These are phyloP conservation scores for Scytalidium sp. DNA, from an alignment of 2,329 filamentous ascomycete genomes.

Conservation along the genomic window DNA sequence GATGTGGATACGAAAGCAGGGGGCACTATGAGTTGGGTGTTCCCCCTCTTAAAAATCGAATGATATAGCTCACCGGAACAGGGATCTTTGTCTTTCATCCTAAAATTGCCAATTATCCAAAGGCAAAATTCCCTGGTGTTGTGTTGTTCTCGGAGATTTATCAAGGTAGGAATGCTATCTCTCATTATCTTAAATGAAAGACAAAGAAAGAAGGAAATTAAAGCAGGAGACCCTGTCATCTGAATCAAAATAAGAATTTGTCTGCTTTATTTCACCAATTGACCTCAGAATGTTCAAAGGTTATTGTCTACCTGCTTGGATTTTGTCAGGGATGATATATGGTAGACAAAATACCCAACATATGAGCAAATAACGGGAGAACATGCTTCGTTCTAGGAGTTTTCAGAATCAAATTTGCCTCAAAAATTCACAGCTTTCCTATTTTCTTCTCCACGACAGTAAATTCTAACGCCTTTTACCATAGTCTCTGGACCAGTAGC, in stretches of 20 bases:
- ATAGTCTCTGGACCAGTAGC: conserved; percentile 85
- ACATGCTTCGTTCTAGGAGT: too few relatives aligned
- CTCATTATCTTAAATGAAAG: too few relatives aligned
- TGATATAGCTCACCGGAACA: conserved; percentile 34
- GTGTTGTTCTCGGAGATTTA: conserved; percentile 94
- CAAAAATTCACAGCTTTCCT: neutral
- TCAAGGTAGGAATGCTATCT: conserved; percentile 78
- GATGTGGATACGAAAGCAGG: conserved; percentile 58
- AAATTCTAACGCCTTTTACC: conserved; percentile 4
- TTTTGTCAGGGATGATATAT: too few relatives aligned
- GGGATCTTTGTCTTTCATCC: conserved; percentile 90
- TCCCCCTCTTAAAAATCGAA: neutral
- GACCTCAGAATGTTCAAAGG: too few relatives aligned
- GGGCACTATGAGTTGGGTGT: conserved; percentile 50
- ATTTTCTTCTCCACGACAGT: neutral
- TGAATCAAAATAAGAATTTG: too few relatives aligned
- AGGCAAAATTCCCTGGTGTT: conserved; percentile 82
- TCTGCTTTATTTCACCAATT: too few relatives aligned
- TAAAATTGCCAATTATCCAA: conserved; percentile 77
- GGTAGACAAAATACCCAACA: too few relatives aligned
- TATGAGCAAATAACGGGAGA: too few relatives aligned
- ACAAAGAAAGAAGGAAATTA: too few relatives aligned
- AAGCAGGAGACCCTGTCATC: too few relatives aligned
- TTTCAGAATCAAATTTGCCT: too few relatives aligned
- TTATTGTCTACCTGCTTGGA: too few relatives aligned